Percentiles rank a stretch among this genome's conserved stretches.
phyloP scores from a whole-genome alignment of 1,139 yeast genomes.

The Pichia sp. region DNA sequence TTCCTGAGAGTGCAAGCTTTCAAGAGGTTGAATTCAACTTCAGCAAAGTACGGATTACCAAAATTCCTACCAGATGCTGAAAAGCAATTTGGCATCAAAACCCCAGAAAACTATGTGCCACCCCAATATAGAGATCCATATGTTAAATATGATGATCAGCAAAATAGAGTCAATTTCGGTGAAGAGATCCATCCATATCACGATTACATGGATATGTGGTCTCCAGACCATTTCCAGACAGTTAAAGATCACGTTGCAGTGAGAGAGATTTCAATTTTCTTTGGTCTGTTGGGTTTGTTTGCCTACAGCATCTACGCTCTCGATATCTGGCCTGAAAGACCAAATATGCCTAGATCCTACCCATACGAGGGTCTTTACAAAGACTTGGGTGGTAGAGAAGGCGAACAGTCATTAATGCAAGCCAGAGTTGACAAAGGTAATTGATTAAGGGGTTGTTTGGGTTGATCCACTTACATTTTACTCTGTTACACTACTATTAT shows the following conservation, averaged over 20 bases:
- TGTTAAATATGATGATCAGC: conserved; percentile 73
- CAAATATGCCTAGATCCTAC: conserved; percentile 71
- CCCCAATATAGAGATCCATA: conserved; percentile 63
- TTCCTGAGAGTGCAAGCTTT: conserved; percentile 6
- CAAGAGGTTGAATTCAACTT: conserved; percentile 19
- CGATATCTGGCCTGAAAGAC: conserved; percentile 69
- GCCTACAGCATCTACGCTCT: conserved; percentile 41
- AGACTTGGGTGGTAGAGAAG: conserved; percentile 61
- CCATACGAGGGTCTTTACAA: conserved; percentile 73
- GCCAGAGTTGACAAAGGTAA: conserved; percentile 35
- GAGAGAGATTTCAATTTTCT: conserved; percentile 46
- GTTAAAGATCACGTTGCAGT: conserved; percentile 62
- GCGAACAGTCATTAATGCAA: conserved; percentile 41
- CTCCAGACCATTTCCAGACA: conserved; percentile 69
- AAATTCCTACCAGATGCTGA: conserved; percentile 30
- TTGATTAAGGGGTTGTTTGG: background rate
- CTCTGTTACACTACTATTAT: background rate
- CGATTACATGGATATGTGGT: conserved; percentile 79
- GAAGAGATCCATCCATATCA: conserved; percentile 70
- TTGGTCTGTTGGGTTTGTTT: conserved; percentile 52
- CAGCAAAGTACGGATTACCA: conserved; percentile 26
- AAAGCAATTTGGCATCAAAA: conserved; percentile 36
- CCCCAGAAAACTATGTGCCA: conserved; percentile 50
- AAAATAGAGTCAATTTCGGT: conserved; percentile 71
- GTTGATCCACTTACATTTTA: background rate